These are phyloP conservation scores for Malassezia japonica DNA, from an alignment of 1,284 basidiomycete genomes.

Conservation along the genomic window DNA sequence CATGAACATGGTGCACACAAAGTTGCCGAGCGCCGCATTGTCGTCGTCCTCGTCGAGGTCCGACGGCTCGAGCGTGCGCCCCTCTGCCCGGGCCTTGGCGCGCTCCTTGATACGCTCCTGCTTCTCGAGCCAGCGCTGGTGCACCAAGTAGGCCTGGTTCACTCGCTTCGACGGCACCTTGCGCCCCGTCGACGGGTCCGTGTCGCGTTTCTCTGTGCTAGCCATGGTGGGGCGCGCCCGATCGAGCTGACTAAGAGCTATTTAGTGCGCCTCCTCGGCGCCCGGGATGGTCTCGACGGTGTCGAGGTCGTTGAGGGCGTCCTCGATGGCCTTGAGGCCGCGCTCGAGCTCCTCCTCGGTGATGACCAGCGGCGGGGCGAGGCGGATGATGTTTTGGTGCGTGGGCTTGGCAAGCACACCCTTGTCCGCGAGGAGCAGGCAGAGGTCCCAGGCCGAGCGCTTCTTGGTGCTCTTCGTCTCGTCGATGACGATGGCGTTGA, in stretches of 20 bases:
- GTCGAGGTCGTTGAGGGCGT: conserved; percentile 72
- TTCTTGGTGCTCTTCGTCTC: conserved; percentile 65
- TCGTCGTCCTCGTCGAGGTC: conserved; percentile 3
- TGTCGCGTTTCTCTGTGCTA: conserved; percentile 10
- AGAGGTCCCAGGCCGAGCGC: conserved; percentile 88
- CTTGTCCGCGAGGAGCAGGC: conserved; percentile 78
- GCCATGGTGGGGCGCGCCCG: neutral
- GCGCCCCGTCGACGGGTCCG: conserved; percentile 36
- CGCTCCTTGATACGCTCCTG: conserved; percentile 26
- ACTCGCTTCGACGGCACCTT: conserved; percentile 38
- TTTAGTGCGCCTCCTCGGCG: conserved; percentile 19
- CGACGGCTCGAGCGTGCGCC: neutral
- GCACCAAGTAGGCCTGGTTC: conserved; percentile 36
- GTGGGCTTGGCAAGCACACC: conserved; percentile 92
- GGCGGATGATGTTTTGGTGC: conserved; percentile 89
- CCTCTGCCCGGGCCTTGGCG: conserved; percentile 4
- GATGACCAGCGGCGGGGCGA: conserved; percentile 90
- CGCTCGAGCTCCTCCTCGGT: conserved; percentile 69
- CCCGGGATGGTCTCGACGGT: conserved; percentile 37
- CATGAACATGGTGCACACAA: conserved; percentile 9
- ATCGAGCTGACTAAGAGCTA: neutral
- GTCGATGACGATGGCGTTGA: conserved; percentile 92
- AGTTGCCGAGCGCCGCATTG: neutral
- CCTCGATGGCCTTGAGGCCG: conserved; percentile 66
- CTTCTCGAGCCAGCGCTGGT: conserved; percentile 34